Evolutionary conservation across 2,329 filamentous ascomycete species (phyloP), one percentile per base, ranked within the genome.

Genomic region (Aspergillus tamarii): DNA sequence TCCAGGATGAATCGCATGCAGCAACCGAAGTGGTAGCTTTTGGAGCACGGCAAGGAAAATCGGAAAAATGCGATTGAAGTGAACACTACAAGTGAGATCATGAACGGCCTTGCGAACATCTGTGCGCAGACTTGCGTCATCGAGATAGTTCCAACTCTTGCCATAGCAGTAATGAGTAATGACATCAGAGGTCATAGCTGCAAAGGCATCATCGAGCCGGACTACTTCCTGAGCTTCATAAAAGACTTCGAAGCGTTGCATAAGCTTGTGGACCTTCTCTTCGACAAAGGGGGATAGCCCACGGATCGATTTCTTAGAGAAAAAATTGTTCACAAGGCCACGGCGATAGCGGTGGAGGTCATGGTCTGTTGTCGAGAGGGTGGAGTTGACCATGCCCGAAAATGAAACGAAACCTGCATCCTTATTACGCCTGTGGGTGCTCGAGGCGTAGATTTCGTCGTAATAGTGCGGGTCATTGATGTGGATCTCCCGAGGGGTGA

Each of bases 261-360:
- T 43, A 7, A 74, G 54, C 34, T 69, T 71, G 1, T 60, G 28
- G 1, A 74, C 56, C 10, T 59, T 77, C 1, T 71, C 65, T 9
- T 74, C 66, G 14, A 84, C 72, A 8, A 80, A 67, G 1, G 71
- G 72, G 43, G 78, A 74, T 2, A 82, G 68, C 1, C 67, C 67
- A 7, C 69, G 63, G 23, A 83, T 74, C 9, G 77, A 76, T 12
- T 72, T 71, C 41, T 73, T 76, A 2, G 81, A 82, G 66, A 84
- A 84, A 70, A 81, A 83, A 0, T 73, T 75, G 60, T 76, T 81
- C 55, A 84, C 63, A 2, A 79, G 72, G 4, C 65, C 73, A 16
- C 82, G 78, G 3, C 82, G 78, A 21, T 75, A 69, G 2, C 79
- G 77, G 64, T 84, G 82, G 8, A 76, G 69, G 26, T 80, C 74